Base-by-base conservation (phyloP, 371 early-diverging fungal species). In the Mucor velutinosus region DNA sequence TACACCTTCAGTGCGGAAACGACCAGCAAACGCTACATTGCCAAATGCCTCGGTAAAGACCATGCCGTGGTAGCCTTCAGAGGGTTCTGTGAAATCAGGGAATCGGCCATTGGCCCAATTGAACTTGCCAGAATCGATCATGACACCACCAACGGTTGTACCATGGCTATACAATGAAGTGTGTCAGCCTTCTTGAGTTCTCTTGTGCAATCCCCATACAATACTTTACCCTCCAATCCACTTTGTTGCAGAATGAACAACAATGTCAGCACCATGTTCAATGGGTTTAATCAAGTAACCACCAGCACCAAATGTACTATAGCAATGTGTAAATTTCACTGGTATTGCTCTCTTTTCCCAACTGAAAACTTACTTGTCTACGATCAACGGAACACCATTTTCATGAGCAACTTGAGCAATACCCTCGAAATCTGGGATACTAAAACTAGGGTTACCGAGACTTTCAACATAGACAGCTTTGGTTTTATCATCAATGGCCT, bases 251-350 rank as follows among this genome's bases (percentile, higher is more conserved):
- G 93, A 93, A 60, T 91, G 91, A 14, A 93, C 89, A 58, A 96
- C 89, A 73, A 96, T 95, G 78, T 96, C 95, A 25, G 96, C 96
- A 60, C 95, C 95, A 75, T 94, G 90, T 23, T 92, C 90, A 69
- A 96, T 89, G n/a, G 96, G 96, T 17, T 83, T 86, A 33, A 85
- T 80, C 45, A 95, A 80, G 76, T 92, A 95, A 21, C 95, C 96
- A 60, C 93, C 95, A 65, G 92, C 91, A 67, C 95, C 96, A 72
- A 95, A 95, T 1, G 96, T 96, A 84, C 96, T 96, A 84, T 33
- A 6, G 10, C 35, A 33, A 4, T 8, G 7, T 10, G 10, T 33
- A 33, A 33, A 7, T 1, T 33, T 33, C 8, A 33, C 35, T 4
- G 35, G 10, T 5, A 5, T 7, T 33, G 1, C 35, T 7, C 10